Evolutionary conservation across 257 asterid genomes (phyloP), one percentile per base, ranked within the genome.

Genomic region (Vinca minor): DNA sequence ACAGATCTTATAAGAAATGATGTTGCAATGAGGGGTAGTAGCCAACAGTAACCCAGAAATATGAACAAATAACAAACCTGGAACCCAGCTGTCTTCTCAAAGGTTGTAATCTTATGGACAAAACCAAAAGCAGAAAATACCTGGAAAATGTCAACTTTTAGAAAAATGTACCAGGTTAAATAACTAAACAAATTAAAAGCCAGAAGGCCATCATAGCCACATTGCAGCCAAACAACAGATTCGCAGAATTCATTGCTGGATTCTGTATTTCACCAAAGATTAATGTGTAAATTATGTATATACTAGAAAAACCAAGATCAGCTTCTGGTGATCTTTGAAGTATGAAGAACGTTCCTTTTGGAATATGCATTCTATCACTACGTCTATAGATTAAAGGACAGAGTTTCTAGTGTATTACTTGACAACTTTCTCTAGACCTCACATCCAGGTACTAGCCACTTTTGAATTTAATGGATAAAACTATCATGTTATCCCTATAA

Each of bases 71-170:
- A 58, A 55, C 71, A 69, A 32, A 90, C 97, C 91, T 90, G 96
- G 75, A 90, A 90, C 58, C 97, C 97, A 64, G 97, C 97, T 48
- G 97, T 87, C 84, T 90, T 90, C 85, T 90, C 97, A 76, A 90
- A 90, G 18, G 97, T 90, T 41, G 97, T 90, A 54, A 87, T 90
- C 83, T 85, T 90, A 70, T 90, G 95, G 70, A 87, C 97, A 64
- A 82, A 90, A 20, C 96, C 97, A 63, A 90, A 90, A 66, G 95
- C 96, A 36, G 97, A 87, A 70, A 87, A 90, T 46, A 90, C 95
- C 95, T 90, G 92, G 15, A 73, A 58, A 71, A 59, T 45, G 61
- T 26, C 26, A 67, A 29, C 6, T 28, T 57, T 47, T 8, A 41
- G 66, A 55, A 57, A 17, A 21, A 55, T 47, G 25, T 55, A 38